Conservation (phyloP, 2,329 filamentous ascomycete genomes). For the Apiospora aurea region DNA sequence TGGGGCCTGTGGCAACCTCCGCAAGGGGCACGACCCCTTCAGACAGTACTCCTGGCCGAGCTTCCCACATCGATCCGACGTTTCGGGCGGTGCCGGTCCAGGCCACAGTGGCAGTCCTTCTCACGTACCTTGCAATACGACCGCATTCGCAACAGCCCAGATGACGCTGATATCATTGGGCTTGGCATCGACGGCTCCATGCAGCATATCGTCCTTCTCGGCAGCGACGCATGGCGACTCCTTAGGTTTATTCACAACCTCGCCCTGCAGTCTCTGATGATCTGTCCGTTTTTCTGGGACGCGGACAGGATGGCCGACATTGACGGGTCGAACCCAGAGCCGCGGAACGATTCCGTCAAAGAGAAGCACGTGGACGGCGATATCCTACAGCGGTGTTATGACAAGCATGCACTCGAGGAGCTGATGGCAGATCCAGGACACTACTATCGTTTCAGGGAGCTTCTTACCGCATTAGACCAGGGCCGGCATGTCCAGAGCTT, state of each 20-base stretch:
- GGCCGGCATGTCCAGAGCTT: conserved; percentile 49
- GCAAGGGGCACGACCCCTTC: conserved; percentile 49
- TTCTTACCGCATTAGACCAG: conserved; percentile 58
- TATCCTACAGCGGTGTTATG: conserved; percentile 62
- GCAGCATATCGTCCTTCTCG: conserved; percentile 73
- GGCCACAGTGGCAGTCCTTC: conserved; percentile 57
- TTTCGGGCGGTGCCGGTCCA: conserved; percentile 59
- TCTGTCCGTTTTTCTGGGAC: conserved; percentile 55
- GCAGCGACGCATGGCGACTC: conserved; percentile 68
- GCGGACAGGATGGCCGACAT: background rate
- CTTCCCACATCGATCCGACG: conserved; percentile 64
- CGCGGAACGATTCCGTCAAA: conserved; percentile 48
- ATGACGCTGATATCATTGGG: conserved; percentile 65
- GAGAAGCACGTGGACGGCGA: conserved; percentile 74
- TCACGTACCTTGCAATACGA: conserved; percentile 49
- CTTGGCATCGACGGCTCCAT: conserved; percentile 74
- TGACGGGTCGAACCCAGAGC: conserved; percentile 44
- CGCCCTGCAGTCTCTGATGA: conserved; percentile 53
- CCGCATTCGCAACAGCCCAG: conserved; percentile 49
- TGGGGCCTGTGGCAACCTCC: conserved; percentile 60
- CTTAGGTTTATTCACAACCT: conserved; percentile 78
- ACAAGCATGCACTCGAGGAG: conserved; percentile 52
- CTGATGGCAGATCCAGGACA: conserved; percentile 46
- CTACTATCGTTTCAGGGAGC: conserved; percentile 52
- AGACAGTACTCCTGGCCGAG: conserved; percentile 61